Percentiles rank a stretch among this genome's conserved stretches.
These are phyloP conservation scores for Dioscorea zingiberensis DNA, from an alignment of 106 monocot species.

Conservation along the genomic window DNA sequence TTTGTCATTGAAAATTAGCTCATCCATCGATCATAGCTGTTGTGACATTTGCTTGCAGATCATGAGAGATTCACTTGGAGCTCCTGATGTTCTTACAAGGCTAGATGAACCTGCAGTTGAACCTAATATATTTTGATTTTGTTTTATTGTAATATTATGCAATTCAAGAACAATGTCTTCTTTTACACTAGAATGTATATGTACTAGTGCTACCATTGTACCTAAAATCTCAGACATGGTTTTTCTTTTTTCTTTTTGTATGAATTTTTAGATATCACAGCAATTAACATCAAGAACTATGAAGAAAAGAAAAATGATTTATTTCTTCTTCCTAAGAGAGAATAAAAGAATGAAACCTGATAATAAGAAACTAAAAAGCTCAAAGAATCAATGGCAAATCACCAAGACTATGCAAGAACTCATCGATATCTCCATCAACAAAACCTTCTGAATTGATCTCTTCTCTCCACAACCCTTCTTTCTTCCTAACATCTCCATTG, in stretches of 20 bases:
- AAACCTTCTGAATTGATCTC: conserved; percentile 1
- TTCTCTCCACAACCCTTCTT: not conserved
- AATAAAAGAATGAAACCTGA: too few species aligned
- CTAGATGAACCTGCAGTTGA: conserved; percentile 58
- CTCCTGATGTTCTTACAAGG: conserved; percentile 80
- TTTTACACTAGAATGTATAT: not conserved
- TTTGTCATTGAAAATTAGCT: not conserved
- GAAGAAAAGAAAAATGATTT: too few species aligned
- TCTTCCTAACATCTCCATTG: not conserved
- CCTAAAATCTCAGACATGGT: too few species aligned
- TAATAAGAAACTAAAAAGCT: not conserved
- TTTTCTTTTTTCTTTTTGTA: too few species aligned
- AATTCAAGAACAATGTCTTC: not conserved
- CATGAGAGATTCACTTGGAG: conserved; percentile 66
- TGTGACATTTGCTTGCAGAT: conserved; percentile 69
- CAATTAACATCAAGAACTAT: not conserved
- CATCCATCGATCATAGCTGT: not conserved
- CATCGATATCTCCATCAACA: conserved; percentile 7
- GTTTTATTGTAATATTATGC: not conserved
- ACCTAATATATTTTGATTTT: conserved; percentile 14
- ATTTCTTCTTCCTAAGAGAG: too few species aligned
- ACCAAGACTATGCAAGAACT: not conserved
- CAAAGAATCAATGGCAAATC: conserved; percentile 4
- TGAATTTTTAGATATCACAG: not conserved
- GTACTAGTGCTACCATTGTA: not conserved